Percentiles rank a stretch among this genome's conserved stretches.
Conservation (phyloP, 371 early-diverging fungal genomes). For the Mortierella sp. region DNA sequence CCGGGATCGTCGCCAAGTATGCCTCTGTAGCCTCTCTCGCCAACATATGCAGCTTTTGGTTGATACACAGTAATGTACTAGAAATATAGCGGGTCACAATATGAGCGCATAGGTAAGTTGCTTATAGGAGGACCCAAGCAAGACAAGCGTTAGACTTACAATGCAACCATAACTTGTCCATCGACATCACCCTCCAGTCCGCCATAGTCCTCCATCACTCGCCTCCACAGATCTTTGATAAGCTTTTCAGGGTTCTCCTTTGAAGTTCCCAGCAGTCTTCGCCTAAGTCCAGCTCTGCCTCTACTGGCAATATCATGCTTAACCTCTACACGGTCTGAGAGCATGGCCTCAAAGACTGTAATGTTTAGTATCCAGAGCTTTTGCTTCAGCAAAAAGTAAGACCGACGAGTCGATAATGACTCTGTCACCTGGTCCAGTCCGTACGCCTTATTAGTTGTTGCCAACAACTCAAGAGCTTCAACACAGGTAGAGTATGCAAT, state of each 20-base stretch:
- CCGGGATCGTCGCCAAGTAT: slow-evolving; percentile 49
- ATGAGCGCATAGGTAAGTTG: not conserved
- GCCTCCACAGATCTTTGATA: slow-evolving; percentile 45
- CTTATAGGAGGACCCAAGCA: not conserved
- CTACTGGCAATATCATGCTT: slow-evolving; percentile 8
- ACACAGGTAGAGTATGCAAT: slow-evolving; percentile 35
- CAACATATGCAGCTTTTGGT: slow-evolving; percentile 41
- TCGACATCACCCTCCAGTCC: slow-evolving; percentile 49
- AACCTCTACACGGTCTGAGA: slow-evolving; percentile 30
- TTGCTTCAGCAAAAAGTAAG: slow-evolving; percentile 46
- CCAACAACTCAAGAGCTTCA: slow-evolving; percentile 44
- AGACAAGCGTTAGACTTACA: slow-evolving; percentile 33
- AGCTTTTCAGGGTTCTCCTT: slow-evolving; percentile 47
- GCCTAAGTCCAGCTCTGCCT: not conserved
- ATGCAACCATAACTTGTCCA: slow-evolving; percentile 50
- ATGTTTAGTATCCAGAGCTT: slow-evolving; percentile 48
- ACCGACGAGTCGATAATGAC: slow-evolving; percentile 27
- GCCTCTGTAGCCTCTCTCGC: slow-evolving; percentile 41
- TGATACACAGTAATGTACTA: slow-evolving; percentile 45
- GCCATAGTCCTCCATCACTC: slow-evolving; percentile 43
- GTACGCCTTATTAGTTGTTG: slow-evolving; percentile 12
- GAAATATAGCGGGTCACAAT: not conserved
- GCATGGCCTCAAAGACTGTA: slow-evolving; percentile 47
- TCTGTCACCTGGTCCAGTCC: slow-evolving; percentile 34
- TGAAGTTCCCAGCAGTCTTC: slow-evolving; percentile 15